Conservation (phyloP, 192 early-diverging fungal species). For the Coemansia sp. region DNA sequence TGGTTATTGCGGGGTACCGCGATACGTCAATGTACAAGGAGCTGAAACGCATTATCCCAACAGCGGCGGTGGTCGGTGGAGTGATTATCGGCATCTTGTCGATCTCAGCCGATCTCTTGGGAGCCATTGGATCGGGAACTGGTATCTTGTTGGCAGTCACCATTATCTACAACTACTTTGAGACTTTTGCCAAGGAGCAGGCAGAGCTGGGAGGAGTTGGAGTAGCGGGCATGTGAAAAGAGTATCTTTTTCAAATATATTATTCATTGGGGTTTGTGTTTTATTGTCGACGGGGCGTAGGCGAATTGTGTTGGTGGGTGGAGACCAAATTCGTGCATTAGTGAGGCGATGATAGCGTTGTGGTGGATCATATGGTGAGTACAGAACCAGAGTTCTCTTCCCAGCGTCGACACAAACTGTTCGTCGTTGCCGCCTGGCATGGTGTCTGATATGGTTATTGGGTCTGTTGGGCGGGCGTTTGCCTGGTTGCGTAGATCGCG, state of each 20-base stretch:
- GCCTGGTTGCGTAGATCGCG: neutral
- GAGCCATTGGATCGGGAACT: slow-evolving; percentile 98
- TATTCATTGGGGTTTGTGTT: slow-evolving; percentile 17
- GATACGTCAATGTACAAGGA: slow-evolving; percentile 99
- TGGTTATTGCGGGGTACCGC: slow-evolving; percentile 92
- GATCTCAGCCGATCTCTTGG: slow-evolving; percentile 95
- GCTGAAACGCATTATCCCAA: slow-evolving; percentile 98
- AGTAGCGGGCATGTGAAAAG: slow-evolving; percentile 43
- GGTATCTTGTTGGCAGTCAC: slow-evolving; percentile 98
- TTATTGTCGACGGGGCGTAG: slow-evolving; percentile 53
- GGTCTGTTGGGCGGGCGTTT: neutral
- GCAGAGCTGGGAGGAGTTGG: slow-evolving; percentile 51
- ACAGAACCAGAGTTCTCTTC: slow-evolving; percentile 59
- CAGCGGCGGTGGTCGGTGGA: slow-evolving; percentile 96
- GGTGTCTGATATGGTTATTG: slow-evolving; percentile 17
- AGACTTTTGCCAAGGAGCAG: slow-evolving; percentile 95
- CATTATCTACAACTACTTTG: slow-evolving; percentile 99
- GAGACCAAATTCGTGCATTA: slow-evolving; percentile 43
- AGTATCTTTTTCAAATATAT: neutral
- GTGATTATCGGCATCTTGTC: slow-evolving; percentile 94
- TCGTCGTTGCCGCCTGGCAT: slow-evolving; percentile 22
- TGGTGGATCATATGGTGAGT: slow-evolving; percentile 58
- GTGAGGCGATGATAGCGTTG: slow-evolving; percentile 49
- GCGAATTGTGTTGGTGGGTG: slow-evolving; percentile 38
- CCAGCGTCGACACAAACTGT: slow-evolving; percentile 37